These are phyloP conservation scores for Fragosphaeria purpurea DNA, from an alignment of 2,329 filamentous ascomycete species.

Conservation along the genomic window DNA sequence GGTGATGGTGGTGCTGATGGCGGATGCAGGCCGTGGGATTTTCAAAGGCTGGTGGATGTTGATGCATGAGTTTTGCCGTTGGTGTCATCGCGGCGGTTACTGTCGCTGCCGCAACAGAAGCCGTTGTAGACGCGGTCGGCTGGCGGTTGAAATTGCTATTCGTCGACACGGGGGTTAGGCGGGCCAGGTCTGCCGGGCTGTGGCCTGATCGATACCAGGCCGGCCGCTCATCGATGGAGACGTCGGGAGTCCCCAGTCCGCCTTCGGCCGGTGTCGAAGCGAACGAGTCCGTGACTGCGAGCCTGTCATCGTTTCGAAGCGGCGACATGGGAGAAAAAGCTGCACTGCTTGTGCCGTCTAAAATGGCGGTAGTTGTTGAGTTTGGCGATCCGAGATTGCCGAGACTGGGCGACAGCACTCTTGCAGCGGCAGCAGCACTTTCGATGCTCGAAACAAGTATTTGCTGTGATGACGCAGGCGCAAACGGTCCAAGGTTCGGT, in stretches of 20 bases:
- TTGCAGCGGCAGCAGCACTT: not conserved
- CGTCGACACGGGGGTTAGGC: constrained; percentile 1
- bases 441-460: not conserved
- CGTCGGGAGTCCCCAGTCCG: not conserved
- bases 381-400: not conserved
- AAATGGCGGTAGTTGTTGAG: not conserved
- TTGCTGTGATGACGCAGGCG: not conserved
- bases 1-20: not conserved
- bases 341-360: not conserved
- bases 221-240: not conserved
- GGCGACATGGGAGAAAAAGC: constrained; percentile 4
- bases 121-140: not conserved
- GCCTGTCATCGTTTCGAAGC: not conserved
- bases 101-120: not conserved
- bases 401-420: not conserved
- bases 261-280: constrained; percentile 2
- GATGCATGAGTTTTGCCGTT: not conserved
- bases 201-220: constrained; percentile 2
- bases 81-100: not conserved
- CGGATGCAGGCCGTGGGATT: not conserved
- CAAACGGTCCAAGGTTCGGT: not conserved
- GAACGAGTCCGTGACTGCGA: constrained; percentile 1
- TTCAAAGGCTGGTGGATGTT: not conserved
- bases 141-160: not conserved
- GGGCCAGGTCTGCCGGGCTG: not conserved